Evolutionary conservation across 257 asterid species (phyloP), one percentile per base, ranked within the genome.

Genomic region (Jaltomata sinuosa): DNA sequence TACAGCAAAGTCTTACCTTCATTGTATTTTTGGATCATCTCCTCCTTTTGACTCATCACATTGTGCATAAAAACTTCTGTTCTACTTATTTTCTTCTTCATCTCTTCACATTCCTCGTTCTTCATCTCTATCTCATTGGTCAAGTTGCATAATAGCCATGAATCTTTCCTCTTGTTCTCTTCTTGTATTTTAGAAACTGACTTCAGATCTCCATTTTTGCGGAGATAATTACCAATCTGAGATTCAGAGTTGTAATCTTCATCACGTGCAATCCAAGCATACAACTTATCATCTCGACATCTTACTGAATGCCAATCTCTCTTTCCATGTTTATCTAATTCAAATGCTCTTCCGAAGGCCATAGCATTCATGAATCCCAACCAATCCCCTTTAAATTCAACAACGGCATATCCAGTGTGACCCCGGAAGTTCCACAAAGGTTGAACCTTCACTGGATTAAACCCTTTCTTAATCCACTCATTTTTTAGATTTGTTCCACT

Each of bases 151-250:
- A 92, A 29, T 21, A 94, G 91, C 86, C 87, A 68, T 16, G 88
- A 86, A 45, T 81, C 85, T 80, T 90, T 91, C 77, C 93, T 91
- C 87, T 81, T 88, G 69, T 87, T 94, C 27, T 87, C 91, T 9
- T 84, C 86, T 84, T 92, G 91, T 85, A 95, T 72, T 62, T 83
- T 93, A 8, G 86, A 83, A 19, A 93, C 57, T 31, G 93, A 89
- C 92, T 91, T 95, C 85, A 95, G 81, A 80, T 94, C 95, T 40
- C 95, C 99, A 52, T 89, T 87, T 89, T 88, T 93, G 83, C 59
- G 86, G 52, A 95, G 94, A 87, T 84, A 79, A 29, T 88, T 91
- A 3, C 98, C 98, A 34, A 93, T 64, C 0, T 80, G 50, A 49
- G 87, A 89, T 29, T 74, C 47, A 10, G 90, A 83, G 8, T 88